A percentile compares a stretch with the other conserved stretches of the same genome.
Conservation (phyloP, 2,329 filamentous ascomycete genomes). For the Hymenoscyphus linearis region DNA sequence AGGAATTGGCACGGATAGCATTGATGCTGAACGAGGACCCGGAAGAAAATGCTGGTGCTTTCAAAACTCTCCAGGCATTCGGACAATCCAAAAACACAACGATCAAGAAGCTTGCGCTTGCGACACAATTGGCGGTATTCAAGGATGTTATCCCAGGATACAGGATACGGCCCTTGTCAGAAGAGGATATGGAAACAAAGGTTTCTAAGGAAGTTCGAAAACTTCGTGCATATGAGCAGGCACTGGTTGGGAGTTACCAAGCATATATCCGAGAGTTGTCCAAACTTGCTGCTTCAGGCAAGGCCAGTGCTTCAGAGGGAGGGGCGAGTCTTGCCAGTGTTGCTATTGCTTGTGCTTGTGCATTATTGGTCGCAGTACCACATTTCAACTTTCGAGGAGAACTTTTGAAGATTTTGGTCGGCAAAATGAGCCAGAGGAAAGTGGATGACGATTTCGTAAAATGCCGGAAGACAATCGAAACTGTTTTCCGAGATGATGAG, state of each 20-base stretch:
- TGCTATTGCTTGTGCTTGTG: constrained; percentile 81
- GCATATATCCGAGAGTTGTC: constrained; percentile 73
- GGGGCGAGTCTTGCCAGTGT: constrained; percentile 58
- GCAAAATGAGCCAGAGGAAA: constrained; percentile 69
- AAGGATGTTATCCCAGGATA: constrained; percentile 97
- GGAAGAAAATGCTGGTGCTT: constrained; percentile 77
- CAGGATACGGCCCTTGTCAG: constrained; percentile 75
- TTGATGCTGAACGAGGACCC: constrained; percentile 82
- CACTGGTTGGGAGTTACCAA: constrained; percentile 80
- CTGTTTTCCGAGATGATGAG: constrained; percentile 78
- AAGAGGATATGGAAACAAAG: constrained; percentile 71
- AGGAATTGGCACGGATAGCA: constrained; percentile 83
- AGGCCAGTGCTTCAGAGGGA: constrained; percentile 33
- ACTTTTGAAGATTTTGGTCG: constrained; percentile 78
- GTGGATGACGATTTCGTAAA: constrained; percentile 72
- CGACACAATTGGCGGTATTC: constrained; percentile 83
- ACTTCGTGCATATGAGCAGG: constrained; percentile 79
- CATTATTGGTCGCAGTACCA: constrained; percentile 72
- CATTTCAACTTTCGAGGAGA: constrained; percentile 97
- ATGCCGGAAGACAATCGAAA: constrained; percentile 73
- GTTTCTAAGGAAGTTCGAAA: constrained; percentile 87
- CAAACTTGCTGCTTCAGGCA: constrained; percentile 56
- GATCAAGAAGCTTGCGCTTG: constrained; percentile 80
- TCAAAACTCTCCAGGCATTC: constrained; percentile 73
- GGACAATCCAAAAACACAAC: constrained; percentile 63